phyloP scores from a whole-genome alignment of 2,329 filamentous ascomycete genomes.

The Coniochaeta sp. region DNA sequence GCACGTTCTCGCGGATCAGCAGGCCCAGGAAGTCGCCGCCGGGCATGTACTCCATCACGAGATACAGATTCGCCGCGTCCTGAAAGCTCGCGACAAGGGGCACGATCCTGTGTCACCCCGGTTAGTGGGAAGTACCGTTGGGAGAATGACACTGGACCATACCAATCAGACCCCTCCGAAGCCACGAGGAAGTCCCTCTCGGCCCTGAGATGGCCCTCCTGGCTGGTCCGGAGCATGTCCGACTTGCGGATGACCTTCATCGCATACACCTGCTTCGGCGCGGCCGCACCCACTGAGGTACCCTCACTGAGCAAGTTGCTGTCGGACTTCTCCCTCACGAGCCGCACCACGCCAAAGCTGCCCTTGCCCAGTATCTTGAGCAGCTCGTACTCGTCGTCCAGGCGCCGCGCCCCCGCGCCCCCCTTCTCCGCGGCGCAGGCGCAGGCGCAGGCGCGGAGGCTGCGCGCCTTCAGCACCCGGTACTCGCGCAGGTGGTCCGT shows the following conservation, averaged over 20 bases:
- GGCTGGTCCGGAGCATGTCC: conserved; percentile 82
- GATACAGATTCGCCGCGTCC: conserved; percentile 74
- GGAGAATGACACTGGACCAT: no score
- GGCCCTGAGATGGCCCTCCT: conserved; percentile 86
- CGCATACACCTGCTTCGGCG: conserved; percentile 63
- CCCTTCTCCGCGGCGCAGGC: conserved; percentile 32
- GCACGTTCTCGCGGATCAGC: conserved; percentile 74
- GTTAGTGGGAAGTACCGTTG: no score
- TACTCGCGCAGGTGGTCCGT: conserved; percentile 67
- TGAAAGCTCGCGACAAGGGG: conserved; percentile 85
- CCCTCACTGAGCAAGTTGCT: conserved; percentile 1
- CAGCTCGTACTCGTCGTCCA: conserved; percentile 62
- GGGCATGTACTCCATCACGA: conserved; percentile 98
- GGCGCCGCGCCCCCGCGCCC: conserved; percentile 27
- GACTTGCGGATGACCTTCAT: conserved; percentile 98
- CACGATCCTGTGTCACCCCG: conserved; percentile 61
- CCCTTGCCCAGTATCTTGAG: conserved; percentile 83
- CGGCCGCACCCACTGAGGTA: background rate
- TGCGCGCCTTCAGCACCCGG: conserved; percentile 61
- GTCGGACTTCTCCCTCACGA: conserved; percentile 62
- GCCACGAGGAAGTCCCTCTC: conserved; percentile 88
- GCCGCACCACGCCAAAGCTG: conserved; percentile 85
- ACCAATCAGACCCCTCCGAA: conserved; percentile 80
- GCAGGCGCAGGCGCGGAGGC: no score
- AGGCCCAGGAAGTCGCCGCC: conserved; percentile 89